Evolutionary conservation across 805 yeast species (phyloP), one percentile per base, ranked within the genome.

Genomic region (Myxozyma neotropica): DNA sequence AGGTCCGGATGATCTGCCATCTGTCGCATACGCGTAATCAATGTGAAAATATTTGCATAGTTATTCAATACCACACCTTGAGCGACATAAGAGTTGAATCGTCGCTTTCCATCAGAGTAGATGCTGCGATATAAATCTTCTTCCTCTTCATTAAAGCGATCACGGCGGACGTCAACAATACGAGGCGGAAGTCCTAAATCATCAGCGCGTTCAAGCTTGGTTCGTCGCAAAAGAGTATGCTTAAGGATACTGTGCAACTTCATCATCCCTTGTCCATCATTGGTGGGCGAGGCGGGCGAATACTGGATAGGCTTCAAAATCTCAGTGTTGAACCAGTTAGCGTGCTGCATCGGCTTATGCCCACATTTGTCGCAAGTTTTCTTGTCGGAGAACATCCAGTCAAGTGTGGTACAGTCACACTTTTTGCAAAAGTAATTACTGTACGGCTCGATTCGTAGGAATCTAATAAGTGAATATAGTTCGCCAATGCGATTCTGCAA

Each of bases 1-100:
- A 94, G 77, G 75, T 94, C 99, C 0, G 99, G 99, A 73, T 94
- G 99, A 72, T 94, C 99, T 0, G 99, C 98, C 68, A 94, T 78
- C 74, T 94, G 99, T 69, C 99, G 83, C 99, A 94, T 95, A 68
- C 99, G 79, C 0, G 99, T 94, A 69, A 94, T 92, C 57, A 94
- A 80, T 0, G 98, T 92, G 76, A 94, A 94, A 69, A 94, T 94
- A 70, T 94, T 94, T 47, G 99, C 99, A 75, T 94, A 94, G 73
- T 94, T 94, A 75, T 94, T 94, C 59, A 94, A 78, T 24, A 94
- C 97, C 42, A 94, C 97, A 74, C 99, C 99, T 70, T 89, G 93
- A 23, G 95, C 94, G 40, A 94, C 98, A 71, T 85, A 94, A 45
- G 91, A 94, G 69, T 89, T 89, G 77, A 90, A 94, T 68, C 87